phyloP scores from a whole-genome alignment of 345 rosid genomes.

The Dipteronia dyeriana region DNA sequence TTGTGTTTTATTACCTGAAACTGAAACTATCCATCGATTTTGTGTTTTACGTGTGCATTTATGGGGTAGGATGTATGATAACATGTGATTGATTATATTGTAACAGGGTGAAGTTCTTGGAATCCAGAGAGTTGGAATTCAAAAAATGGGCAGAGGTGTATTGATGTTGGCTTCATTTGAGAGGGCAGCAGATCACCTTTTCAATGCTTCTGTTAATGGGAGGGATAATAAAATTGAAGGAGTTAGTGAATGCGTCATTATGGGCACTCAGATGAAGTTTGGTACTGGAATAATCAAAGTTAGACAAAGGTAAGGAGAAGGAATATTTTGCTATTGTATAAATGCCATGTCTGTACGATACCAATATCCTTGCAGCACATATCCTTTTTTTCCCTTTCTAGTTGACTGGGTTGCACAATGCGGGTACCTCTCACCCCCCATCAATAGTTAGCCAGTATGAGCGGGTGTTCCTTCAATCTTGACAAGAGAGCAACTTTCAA shows the following conservation, averaged over 20 bases:
- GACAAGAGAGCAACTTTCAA: background rate
- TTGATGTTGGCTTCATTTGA: constrained; percentile 96
- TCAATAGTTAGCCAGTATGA: background rate
- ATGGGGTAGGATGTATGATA: constrained; percentile 1
- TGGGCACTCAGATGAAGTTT: constrained; percentile 89
- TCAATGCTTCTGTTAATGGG: constrained; percentile 72
- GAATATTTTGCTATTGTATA: background rate
- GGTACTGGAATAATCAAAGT: constrained; percentile 94
- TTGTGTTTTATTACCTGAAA: background rate
- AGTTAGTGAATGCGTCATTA: constrained; percentile 91
- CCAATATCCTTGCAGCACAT: background rate
- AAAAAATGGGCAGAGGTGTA: constrained; percentile 87
- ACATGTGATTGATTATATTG: constrained; percentile 17
- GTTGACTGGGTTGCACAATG: background rate
- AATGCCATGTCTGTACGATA: background rate
- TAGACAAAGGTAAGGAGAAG: constrained; percentile 60
- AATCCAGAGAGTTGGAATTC: constrained; percentile 86
- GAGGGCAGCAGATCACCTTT: constrained; percentile 84
- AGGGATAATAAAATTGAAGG: constrained; percentile 87
- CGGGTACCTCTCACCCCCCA: too few species aligned
- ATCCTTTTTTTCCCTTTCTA: background rate
- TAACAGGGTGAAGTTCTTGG: constrained; percentile 96
- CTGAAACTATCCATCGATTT: background rate
- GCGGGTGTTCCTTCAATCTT: background rate
- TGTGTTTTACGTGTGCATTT: constrained; percentile 6